phyloP scores from a whole-genome alignment of 805 yeast species.

The Wickerhamomyces chaumierensis region DNA sequence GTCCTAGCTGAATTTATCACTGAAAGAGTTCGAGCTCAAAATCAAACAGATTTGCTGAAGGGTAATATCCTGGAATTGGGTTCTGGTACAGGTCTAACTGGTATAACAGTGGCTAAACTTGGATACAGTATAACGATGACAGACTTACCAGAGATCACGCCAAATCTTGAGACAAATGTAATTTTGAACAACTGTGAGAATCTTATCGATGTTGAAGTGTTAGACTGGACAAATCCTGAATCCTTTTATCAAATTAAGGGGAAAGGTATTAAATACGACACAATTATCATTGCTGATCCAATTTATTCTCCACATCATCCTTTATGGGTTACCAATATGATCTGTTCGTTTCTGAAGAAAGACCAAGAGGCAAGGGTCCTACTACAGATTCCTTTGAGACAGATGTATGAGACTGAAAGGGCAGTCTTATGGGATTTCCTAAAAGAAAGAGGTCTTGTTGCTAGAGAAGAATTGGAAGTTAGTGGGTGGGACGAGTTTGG shows the following conservation, averaged over 20 bases:
- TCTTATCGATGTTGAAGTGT: slow-evolving; percentile 29
- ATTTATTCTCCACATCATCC: slow-evolving; percentile 82
- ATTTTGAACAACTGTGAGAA: slow-evolving; percentile 31
- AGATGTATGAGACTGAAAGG: slow-evolving; percentile 56
- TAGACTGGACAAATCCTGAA: slow-evolving; percentile 72
- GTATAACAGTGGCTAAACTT: slow-evolving; percentile 51
- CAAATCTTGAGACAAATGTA: slow-evolving; percentile 53
- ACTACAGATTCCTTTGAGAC: slow-evolving; percentile 69
- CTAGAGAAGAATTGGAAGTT: slow-evolving; percentile 23
- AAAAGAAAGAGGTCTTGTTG: slow-evolving; percentile 18
- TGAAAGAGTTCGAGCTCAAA: slow-evolving; percentile 9
- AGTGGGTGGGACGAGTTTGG: slow-evolving; percentile 86
- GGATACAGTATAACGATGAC: slow-evolving; percentile 43
- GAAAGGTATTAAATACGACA: slow-evolving; percentile 29
- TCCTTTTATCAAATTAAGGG: slow-evolving; percentile 22
- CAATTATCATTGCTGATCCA: slow-evolving; percentile 77
- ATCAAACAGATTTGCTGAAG: slow-evolving; percentile 12
- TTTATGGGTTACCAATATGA: slow-evolving; percentile 50
- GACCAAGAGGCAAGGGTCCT: slow-evolving; percentile 33
- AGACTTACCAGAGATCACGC: slow-evolving; percentile 69
- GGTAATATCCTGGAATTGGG: slow-evolving; percentile 62
- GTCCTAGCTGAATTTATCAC: slow-evolving; percentile 49
- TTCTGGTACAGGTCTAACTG: slow-evolving; percentile 88
- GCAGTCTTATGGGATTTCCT: slow-evolving; percentile 46
- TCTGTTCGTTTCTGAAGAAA: slow-evolving; percentile 32